Evolutionary conservation across 306 rosid species (phyloP), one percentile per base, ranked within the genome.

Genomic region (Castanea crenata): DNA sequence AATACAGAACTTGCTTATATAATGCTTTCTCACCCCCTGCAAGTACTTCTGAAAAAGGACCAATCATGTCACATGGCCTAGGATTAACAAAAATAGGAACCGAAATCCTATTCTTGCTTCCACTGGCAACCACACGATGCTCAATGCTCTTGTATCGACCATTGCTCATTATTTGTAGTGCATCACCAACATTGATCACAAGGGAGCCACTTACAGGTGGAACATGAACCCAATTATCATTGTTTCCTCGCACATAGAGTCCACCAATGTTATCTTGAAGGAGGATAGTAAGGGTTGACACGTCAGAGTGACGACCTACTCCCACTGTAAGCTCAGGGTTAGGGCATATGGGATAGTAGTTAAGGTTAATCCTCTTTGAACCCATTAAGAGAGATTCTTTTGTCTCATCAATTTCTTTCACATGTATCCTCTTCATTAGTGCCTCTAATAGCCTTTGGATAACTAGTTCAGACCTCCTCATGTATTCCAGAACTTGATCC

Each of bases 261-360:
- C 93, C 96, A 0, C 93, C 90, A 1, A 79, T 85, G 10, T 89
- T 77, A 13, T 91, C 96, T 46, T 91, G 93, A 19, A 91, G 88
- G 75, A 91, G 93, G 52, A 91, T 13, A 0, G 96, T 89, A 44
- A 89, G 76, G 34, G 91, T 86, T 23, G 93, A 89, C 34, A 89
- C 88, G 38, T 91, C 93, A 0, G 96, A 91, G 69, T 89, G 93
- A 10, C 92, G 89, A 5, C 96, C 93, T 21, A 87, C 81, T 51
- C 90, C 93, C 4, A 83, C 78, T 0, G 92, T 57, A 2, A 89
- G 86, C 44, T 89, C 88, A 3, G 88, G 93, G 64, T 85, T 83
- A 6, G 96, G 96, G 62, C 89, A 87, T 12, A 82, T 69, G 1
- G 92, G 96, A 73, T 91, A 87, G 63, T 82, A 87, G 62, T 89